phyloP scores from a whole-genome alignment of 2,329 filamentous ascomycete genomes.

The Pseudogymnoascus sp. region DNA sequence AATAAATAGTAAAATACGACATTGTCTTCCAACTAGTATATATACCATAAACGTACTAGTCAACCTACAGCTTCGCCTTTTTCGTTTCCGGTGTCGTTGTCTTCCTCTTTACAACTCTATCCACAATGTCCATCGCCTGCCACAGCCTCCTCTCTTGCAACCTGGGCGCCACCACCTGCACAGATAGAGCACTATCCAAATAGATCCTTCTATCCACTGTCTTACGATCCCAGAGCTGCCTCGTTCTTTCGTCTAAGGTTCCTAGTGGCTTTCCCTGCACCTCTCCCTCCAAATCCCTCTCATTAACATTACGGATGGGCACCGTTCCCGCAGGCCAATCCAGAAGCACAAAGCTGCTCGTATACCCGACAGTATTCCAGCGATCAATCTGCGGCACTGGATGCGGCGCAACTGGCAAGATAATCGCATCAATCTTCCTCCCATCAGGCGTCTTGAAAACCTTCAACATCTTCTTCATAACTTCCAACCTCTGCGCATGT shows the following conservation, averaged over 20 bases:
- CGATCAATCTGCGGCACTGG: conserved; percentile 52
- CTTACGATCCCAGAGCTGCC: conserved; percentile 34
- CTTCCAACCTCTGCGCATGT: conserved; percentile 41
- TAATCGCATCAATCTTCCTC: conserved; percentile 47
- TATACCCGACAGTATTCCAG: conserved; percentile 56
- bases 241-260: conserved; percentile 53
- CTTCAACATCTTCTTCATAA: conserved; percentile 47
- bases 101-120: conserved; percentile 14
- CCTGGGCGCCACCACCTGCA: conserved; percentile 25
- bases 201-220: conserved; percentile 24
- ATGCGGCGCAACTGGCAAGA: conserved; percentile 56
- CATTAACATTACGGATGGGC: conserved; percentile 42
- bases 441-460: conserved; percentile 45
- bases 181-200: conserved; percentile 21
- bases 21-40: background rate
- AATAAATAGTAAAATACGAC: background rate
- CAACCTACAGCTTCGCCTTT: conserved; percentile 15
- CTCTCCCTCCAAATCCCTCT: conserved; percentile 44
- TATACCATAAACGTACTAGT: too few relatives aligned
- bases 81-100: background rate
- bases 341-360: conserved; percentile 50
- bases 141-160: conserved; percentile 23
- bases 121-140: conserved; percentile 24
- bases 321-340: conserved; percentile 52
- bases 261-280: conserved; percentile 35